These are phyloP conservation scores for Kuraishia cidri DNA, from an alignment of 805 yeast genomes.

Conservation along the genomic window DNA sequence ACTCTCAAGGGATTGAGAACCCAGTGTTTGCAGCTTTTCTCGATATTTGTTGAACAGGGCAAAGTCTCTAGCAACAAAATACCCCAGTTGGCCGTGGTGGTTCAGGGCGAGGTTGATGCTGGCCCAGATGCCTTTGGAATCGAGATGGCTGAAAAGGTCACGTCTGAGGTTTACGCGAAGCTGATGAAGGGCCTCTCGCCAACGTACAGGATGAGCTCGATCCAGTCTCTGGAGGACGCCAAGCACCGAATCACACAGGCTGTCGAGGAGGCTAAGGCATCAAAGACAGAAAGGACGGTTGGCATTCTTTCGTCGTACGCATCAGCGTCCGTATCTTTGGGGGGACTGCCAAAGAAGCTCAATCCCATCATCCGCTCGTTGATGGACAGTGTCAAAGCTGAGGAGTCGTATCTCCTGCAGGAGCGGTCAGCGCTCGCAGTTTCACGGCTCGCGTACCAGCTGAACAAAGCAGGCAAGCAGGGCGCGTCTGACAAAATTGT, in stretches of 20 bases:
- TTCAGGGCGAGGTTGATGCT: conserved; percentile 90
- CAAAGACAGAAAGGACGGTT: conserved; percentile 38
- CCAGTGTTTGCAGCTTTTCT: conserved; percentile 75
- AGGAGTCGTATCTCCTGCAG: conserved; percentile 60
- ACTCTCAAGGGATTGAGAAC: conserved; percentile 78
- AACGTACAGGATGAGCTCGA: conserved; percentile 58
- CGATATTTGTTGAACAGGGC: conserved; percentile 70
- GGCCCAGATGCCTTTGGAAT: conserved; percentile 90
- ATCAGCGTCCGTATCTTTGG: conserved; percentile 55
- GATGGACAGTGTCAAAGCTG: conserved; percentile 87
- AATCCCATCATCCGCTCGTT: conserved; percentile 83
- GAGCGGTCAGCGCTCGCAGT: conserved; percentile 61
- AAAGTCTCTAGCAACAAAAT: conserved; percentile 60
- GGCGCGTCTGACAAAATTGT: conserved; percentile 83
- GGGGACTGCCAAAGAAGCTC: conserved; percentile 74
- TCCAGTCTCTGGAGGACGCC: conserved; percentile 72
- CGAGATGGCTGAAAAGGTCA: conserved; percentile 63
- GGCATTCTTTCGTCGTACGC: conserved; percentile 72
- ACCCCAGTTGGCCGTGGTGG: conserved; percentile 82
- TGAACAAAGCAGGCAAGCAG: conserved; percentile 47
- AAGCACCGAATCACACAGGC: conserved; percentile 58
- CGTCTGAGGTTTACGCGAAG: conserved; percentile 57
- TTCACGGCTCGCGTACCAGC: conserved; percentile 50
- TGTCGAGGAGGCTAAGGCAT: conserved; percentile 55
- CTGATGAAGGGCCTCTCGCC: conserved; percentile 56